phyloP scores from a whole-genome alignment of 495 filamentous ascomycete genomes.

The Lasiosphaeria miniovina region DNA sequence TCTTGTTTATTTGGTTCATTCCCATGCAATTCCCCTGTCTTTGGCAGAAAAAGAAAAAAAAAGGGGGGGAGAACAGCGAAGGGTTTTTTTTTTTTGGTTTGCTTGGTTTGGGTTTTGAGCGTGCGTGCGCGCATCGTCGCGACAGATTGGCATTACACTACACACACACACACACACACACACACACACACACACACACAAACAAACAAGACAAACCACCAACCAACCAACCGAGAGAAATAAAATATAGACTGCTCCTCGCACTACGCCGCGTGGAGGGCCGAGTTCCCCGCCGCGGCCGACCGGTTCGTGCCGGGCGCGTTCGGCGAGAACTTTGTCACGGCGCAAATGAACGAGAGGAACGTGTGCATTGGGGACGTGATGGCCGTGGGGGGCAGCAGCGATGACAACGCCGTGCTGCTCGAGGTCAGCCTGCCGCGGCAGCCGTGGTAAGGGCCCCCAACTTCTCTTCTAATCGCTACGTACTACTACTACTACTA shows the following conservation, averaged over 20 bases:
- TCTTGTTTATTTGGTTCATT: background rate
- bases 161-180: background rate
- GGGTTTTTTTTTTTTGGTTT: background rate
- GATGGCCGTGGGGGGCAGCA: conserved; percentile 31
- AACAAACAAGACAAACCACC: conserved; percentile 5
- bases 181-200: conserved; percentile 8
- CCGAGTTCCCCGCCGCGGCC: conserved; percentile 42
- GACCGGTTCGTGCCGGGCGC: conserved; percentile 46
- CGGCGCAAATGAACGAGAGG: conserved; percentile 48
- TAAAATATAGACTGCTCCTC: conserved; percentile 39
- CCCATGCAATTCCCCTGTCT: background rate
- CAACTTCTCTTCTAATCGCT: background rate
- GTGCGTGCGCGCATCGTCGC: too few relatives aligned
- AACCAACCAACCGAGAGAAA: too few relatives aligned
- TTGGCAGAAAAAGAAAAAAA: background rate
- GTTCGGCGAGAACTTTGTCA: conserved; percentile 59
- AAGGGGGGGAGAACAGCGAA: background rate
- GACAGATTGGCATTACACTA: too few relatives aligned
- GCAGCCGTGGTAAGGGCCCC: conserved; percentile 39
- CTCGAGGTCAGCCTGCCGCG: conserved; percentile 44
- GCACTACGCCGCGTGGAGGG: conserved; percentile 50
- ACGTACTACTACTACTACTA: too few relatives aligned
- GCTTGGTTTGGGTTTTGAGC: too few relatives aligned
- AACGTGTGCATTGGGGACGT: conserved; percentile 59
- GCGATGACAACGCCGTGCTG: conserved; percentile 3